Evolutionary conservation across 441 rosid genomes (phyloP), one percentile per base, ranked within the genome.

Genomic region (Flueggea neowawraea): DNA sequence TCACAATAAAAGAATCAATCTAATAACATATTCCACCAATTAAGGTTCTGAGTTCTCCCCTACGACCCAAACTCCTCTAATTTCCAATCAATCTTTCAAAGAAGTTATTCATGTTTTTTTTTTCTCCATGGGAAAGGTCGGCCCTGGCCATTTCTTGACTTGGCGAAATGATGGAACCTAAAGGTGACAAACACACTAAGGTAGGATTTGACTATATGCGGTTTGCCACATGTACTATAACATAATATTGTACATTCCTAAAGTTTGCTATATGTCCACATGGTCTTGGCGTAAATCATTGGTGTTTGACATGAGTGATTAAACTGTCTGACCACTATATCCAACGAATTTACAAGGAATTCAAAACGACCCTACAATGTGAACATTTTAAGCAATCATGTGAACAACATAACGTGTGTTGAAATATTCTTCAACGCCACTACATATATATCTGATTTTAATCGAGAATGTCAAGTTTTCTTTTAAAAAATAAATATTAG

Each of bases 11-110:
- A 62, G 63, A 50, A 44, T 73, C 72, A 69, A 43, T 64, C 67
- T 52, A 63, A n/a, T n/a, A n/a, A 56, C 79, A 72, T 72, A 73
- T 78, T 75, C 82, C 82, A 75, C 81, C 80, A 83, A 72, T 77
- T 73, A 73, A 65, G 75, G 80, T 68, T 71, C 68, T 60, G 17
- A 67, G 33, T 52, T 64, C 51, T 56, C 58, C 13, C 58, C 28
- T 54, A 58, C 44, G 49, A 28, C 61, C 49, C 55, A 16, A 60
- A 54, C 61, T 58, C 39, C 47, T 16, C 15, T 43, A 43, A 9
- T 58, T 55, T 43, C 41, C 41, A 11, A 52, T 43, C 66, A 52
- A 41, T 28, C 8, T 43, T 43, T 11, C 28, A 22, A 22, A 22
- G 28, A 22, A 22, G 22, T 6, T 48, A 28, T 17, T 12, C 28